Evolutionary conservation across 208 protist genomes (phyloP).

Genomic region (Trypanosoma lewisi): DNA sequence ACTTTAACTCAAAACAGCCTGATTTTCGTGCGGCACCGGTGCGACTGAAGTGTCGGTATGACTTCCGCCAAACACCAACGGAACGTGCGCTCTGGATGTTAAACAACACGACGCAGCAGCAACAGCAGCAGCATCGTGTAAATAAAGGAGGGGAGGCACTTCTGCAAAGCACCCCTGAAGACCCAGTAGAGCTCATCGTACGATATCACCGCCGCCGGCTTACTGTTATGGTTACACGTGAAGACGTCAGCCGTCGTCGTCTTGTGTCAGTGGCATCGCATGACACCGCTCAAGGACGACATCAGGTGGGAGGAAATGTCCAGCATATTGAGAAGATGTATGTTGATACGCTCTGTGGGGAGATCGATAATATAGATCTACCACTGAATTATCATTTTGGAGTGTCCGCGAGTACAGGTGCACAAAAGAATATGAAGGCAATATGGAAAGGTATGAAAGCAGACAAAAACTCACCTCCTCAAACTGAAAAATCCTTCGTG

Average conservation of each 20-base stretch:
- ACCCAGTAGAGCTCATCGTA: constrained; percentile 71
- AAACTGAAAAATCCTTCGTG: constrained; percentile 28
- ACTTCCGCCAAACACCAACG: constrained; percentile 62
- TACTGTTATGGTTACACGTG: constrained; percentile 48
- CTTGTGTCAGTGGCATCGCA: constrained; percentile 9
- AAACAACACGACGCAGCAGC: constrained; percentile 23
- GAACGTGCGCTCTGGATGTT: constrained; percentile 16
- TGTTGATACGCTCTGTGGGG: constrained; percentile 70
- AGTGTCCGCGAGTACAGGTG: constrained; percentile 67
- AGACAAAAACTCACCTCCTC: constrained; percentile 18
- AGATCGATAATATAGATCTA: constrained; percentile 61
- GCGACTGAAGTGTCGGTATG: constrained; percentile 58
- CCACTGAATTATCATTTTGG: constrained; percentile 75
- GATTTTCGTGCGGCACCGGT: constrained; percentile 48
- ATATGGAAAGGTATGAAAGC: not conserved
- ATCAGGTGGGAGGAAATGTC: constrained; percentile 8
- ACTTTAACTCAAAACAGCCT: constrained; percentile 42
- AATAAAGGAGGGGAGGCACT: constrained; percentile 20
- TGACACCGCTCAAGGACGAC: constrained; percentile 17
- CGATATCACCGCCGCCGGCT: constrained; percentile 75
- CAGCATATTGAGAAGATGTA: constrained; percentile 45
- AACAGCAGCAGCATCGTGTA: not conserved
- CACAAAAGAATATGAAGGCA: constrained; percentile 14
- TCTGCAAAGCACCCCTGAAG: constrained; percentile 39
- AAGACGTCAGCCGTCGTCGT: constrained; percentile 38